Evolutionary conservation across 2,329 filamentous ascomycete genomes (phyloP), one percentile per base, ranked within the genome.

Genomic region (Nannizziopsis arthrosporioides): DNA sequence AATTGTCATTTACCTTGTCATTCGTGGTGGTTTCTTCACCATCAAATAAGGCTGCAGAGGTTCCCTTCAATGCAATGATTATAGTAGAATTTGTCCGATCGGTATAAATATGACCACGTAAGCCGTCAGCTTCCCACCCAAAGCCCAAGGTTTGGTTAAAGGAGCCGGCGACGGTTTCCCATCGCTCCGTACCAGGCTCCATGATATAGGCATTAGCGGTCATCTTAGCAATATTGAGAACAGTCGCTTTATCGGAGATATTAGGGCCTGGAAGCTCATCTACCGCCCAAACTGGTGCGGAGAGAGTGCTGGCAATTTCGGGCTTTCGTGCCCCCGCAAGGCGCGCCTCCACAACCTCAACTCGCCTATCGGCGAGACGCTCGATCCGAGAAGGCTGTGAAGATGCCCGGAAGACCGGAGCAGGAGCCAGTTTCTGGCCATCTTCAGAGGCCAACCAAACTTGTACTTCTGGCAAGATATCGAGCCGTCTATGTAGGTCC

Each of bases 21-120:
- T 94, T 94, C 19, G 88, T 94, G 0, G 90, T 96, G 1, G 92
- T 96, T 44, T 89, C 90, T 34, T 90, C 85, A n/a, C 92, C 92
- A 63, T 96, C 90, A 61, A 95, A 96, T 2, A 96, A 81, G 10
- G 92, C 90, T 1, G 83, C 79, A 1, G 82, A 85, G 0, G 89
- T 95, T 47, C 90, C 92, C 68, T 98, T 98, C 49, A 98, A 68
- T 4, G 87, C 89, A 54, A 96, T 92, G 37, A 96, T 81, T 46
- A 96, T 75, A 1, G 90, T 96, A 32, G 78, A 78, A 64, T 96
- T 95, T 35, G 70, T 77, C 57, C 88, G 79, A 59, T 96, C 88
- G 12, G 85, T 83, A 68, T 90, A 96, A 48, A 98, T 81, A 64
- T 98, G 92, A 1, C 92, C 92, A 48, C 90, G 80, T 19, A 96